Base-by-base conservation (phyloP, 2,329 filamentous ascomycete species). In the Biscogniauxia sp. region DNA sequence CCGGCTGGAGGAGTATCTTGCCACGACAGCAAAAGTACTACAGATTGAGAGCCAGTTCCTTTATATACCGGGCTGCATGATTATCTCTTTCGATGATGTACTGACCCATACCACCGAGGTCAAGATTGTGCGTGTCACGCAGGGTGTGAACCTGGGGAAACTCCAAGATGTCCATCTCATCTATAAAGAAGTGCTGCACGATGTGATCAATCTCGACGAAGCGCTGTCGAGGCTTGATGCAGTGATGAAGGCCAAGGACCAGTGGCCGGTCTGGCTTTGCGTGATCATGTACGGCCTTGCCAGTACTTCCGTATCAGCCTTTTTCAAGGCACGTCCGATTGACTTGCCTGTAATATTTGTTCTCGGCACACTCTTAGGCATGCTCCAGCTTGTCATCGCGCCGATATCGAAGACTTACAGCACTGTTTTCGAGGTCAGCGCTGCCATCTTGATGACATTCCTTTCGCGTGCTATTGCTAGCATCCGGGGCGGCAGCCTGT, bases 1-100 rank as follows among this genome's bases (percentile, higher is more conserved):
- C 77, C 87, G 93, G 8, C 79, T 97, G 20, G 93, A 97, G 74
- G 89, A 96, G 72, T 96, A 96, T 74, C 90, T 97, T 84, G 88
- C 84, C 64, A 95, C 93, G 89, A 91, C 90, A 4, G 88, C 92
- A 1, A 84, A 90, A n/a, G 90, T 93, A 0, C 82, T 97, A 32
- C 90, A 92, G 72, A 92, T 96, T 17, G 90, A 96, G 65, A 89
- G 88, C 3, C 91, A 96, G 69, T 96, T 94, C 66, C 78, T 96
- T 25, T 97, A 96, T 72, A 86, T 96, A 45, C 92, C 93, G 0
- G 91, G 91, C 0, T 94, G 91, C 69, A 97, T 97, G 93, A 89
- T 96, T 61, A 89, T 96, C 71, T 93, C 91, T 5, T 96, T 97
- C 70, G 92, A 90, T 69, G 90, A 93, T 62, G 73, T 77, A 64